Evolutionary conservation across 768 basidiomycete species (phyloP).

Genomic region (Psilocybe sp.): DNA sequence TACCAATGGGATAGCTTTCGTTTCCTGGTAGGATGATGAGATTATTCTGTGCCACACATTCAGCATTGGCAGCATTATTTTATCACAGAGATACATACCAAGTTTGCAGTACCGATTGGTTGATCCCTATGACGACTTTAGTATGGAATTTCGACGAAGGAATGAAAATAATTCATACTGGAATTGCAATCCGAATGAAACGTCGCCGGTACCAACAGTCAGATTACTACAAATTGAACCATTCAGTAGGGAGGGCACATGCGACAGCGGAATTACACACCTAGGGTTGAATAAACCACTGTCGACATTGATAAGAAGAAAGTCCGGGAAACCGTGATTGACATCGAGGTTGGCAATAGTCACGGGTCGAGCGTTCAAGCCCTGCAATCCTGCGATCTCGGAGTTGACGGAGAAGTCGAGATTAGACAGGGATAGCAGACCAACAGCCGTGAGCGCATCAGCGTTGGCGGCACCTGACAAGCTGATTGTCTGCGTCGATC

Average conservation of each 20-base stretch:
- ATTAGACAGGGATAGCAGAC: slow-evolving; percentile 51
- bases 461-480: slow-evolving; percentile 56
- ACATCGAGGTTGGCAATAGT: slow-evolving; percentile 60
- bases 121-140: slow-evolving; percentile 32
- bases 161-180: slow-evolving; percentile 32
- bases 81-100: slow-evolving; percentile 32
- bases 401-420: slow-evolving; percentile 62
- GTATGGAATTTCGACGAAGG: not conserved
- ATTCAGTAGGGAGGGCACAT: not conserved
- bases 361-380: slow-evolving; percentile 55
- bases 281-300: slow-evolving; percentile 66
- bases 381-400: slow-evolving; percentile 60
- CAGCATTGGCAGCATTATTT: not conserved
- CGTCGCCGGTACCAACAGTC: slow-evolving; percentile 57
- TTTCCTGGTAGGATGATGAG: slow-evolving; percentile 61
- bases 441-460: slow-evolving; percentile 64
- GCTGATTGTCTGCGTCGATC: slow-evolving; percentile 39
- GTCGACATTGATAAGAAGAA: slow-evolving; percentile 64
- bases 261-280: slow-evolving; percentile 21
- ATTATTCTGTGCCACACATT: slow-evolving; percentile 34
- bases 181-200: slow-evolving; percentile 58
- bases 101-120: slow-evolving; percentile 55
- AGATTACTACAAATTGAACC: slow-evolving; percentile 29
- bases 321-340: slow-evolving; percentile 62
- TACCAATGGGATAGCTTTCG: slow-evolving; percentile 52